Base-by-base conservation (phyloP, 129 eudicot genomes). In the Saussurea involucrata region DNA sequence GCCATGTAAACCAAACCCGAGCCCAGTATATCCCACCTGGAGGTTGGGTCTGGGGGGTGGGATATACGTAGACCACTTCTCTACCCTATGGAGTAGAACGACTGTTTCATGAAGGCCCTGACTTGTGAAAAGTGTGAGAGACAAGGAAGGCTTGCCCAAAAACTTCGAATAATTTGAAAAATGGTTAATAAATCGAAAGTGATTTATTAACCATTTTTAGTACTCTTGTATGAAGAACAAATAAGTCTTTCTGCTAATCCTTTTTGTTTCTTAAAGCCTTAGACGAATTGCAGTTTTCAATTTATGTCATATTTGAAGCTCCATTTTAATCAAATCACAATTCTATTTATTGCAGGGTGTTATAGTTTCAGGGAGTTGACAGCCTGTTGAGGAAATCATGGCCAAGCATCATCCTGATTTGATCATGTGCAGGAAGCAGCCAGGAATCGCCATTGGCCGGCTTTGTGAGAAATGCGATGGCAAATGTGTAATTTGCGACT, bases 381-480 rank as follows among this genome's bases (percentile, higher is more conserved):
- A 24, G 57, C 27, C 64, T 20, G 46, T 13, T 67, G 33, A 61
- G 82, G 68, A 70, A 42, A 69, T 42, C 49, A 90, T 90, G 92
- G 96, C 92, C 7, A 90, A 90, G 71, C 96, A 90, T 82, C 96
- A 86, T 78, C 96, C 96, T 6, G 96, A 90, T 84, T 64, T 90
- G 83, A 90, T 90, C 69, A 90, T 90, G 96, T 88, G 96, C 69
- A 86, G 96, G 32, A 90, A 90, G 73, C 92, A 90, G 55, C 96
- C 96, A 8, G 96, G 96, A 60, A 90, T 90, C 12, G 96, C 92
- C n/a, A 90, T 90, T 24, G 96, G 96, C 42, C 77, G 96, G 18
- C 86, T 90, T 8, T 90, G 93, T 68, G 92, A 90, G 77, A 90
- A 90, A 73, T 82, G 86, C 63, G 96, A 90, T 44, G 96, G 96